phyloP scores from a whole-genome alignment of 805 yeast genomes.

The Barnettozyma vustinii region DNA sequence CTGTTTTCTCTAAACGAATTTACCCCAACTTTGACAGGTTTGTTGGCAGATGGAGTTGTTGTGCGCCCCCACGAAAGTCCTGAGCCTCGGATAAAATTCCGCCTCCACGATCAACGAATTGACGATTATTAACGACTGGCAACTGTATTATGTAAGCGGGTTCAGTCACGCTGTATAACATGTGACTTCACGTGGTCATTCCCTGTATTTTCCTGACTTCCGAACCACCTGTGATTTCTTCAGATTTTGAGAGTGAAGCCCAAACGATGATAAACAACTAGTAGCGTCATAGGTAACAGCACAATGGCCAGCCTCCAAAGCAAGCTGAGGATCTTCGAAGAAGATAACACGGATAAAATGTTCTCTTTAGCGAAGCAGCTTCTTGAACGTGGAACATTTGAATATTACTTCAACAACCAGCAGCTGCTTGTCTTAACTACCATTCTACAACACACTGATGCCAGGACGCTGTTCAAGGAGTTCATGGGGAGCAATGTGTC shows the following conservation, averaged over 20 bases:
- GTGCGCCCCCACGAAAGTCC: background rate
- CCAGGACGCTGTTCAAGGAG: conserved; percentile 35
- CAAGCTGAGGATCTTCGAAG: conserved; percentile 22
- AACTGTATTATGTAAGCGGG: no score
- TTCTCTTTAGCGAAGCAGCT: conserved; percentile 21
- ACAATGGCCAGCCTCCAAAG: background rate
- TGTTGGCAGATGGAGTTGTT: background rate
- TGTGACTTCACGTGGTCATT: no score
- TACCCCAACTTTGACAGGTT: background rate
- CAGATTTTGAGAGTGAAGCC: background rate
- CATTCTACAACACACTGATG: conserved; percentile 33
- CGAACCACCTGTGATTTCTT: background rate
- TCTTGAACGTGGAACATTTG: conserved; percentile 34
- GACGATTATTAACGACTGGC: no score
- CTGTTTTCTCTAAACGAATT: background rate
- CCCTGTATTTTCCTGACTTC: background rate
- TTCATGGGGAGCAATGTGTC: conserved; percentile 33
- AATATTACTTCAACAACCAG: conserved; percentile 47
- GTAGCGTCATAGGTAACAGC: background rate
- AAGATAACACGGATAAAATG: conserved; percentile 22
- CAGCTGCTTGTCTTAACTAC: conserved; percentile 47
- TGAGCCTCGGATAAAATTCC: background rate
- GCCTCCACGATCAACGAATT: no score
- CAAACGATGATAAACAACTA: background rate
- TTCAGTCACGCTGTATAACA: no score